A percentile compares a stretch with the other conserved stretches of the same genome.
Evolutionary conservation across 345 rosid species (phyloP).

Genomic region (Murraya paniculata): DNA sequence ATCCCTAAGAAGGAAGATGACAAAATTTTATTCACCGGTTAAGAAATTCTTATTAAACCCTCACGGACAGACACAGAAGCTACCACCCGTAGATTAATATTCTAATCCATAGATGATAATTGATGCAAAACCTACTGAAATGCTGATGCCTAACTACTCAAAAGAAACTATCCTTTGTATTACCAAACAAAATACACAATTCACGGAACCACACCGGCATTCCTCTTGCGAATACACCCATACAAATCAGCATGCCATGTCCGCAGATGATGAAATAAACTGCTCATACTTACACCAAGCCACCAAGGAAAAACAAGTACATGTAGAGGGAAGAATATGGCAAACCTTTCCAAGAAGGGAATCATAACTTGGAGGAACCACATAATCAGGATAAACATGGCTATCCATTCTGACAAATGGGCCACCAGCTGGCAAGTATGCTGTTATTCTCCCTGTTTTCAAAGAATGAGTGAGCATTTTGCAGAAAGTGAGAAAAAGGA

Average conservation of each 20-base stretch:
- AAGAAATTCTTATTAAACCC: not conserved
- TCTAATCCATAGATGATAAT: not conserved
- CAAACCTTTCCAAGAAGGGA: conserved; percentile 96
- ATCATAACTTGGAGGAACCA: conserved; percentile 99
- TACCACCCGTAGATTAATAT: not conserved
- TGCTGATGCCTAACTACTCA: not conserved
- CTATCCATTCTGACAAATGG: conserved; percentile 99
- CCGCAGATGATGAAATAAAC: not conserved
- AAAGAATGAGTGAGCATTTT: conserved; percentile 6
- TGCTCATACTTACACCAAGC: not conserved
- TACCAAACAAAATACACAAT: not conserved
- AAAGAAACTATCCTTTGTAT: not conserved
- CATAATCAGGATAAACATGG: conserved; percentile 93
- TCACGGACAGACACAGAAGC: not conserved
- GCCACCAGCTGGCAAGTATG: conserved; percentile 98
- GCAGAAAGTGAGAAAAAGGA: not conserved
- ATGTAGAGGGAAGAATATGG: not conserved
- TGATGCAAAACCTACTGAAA: not conserved
- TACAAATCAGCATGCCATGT: not conserved
- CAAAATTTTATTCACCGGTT: not conserved
- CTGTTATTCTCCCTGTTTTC: conserved; percentile 81
- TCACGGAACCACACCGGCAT: not conserved
- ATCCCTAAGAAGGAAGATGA: not conserved
- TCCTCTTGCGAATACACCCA: not conserved
- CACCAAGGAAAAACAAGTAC: not conserved